These are phyloP conservation scores for Globisporangium cederbergense DNA, from an alignment of 352 stramenopile species.

Conservation along the genomic window DNA sequence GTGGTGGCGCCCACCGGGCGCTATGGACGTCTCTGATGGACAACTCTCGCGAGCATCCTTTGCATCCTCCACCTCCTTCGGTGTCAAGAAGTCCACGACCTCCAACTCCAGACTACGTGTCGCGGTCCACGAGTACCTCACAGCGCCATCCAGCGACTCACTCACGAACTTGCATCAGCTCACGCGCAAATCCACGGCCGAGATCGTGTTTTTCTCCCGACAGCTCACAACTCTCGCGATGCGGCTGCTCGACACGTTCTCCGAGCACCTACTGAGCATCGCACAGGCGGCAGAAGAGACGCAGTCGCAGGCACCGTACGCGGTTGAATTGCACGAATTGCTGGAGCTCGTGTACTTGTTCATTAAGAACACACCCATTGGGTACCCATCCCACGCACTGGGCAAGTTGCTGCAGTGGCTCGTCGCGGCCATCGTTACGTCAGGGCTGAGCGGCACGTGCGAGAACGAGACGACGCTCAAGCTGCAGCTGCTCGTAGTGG, in stretches of 20 bases:
- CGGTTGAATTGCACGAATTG: conserved; percentile 18
- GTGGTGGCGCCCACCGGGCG: conserved; percentile 39
- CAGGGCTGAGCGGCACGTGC: conserved; percentile 35
- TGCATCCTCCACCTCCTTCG: conserved; percentile 20
- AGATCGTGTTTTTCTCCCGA: conserved; percentile 40
- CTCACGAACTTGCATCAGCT: conserved; percentile 40
- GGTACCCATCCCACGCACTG: conserved; percentile 68
- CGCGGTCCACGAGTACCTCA: conserved; percentile 39
- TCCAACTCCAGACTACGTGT: conserved; percentile 28
- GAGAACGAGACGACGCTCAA: conserved; percentile 55
- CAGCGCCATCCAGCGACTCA: conserved; percentile 24
- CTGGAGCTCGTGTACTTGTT: conserved; percentile 66
- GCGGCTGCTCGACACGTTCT: conserved; percentile 55
- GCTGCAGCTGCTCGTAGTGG: conserved; percentile 62
- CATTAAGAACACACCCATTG: conserved; percentile 42
- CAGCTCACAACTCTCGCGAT: conserved; percentile 44
- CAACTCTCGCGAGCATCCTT: conserved; percentile 40
- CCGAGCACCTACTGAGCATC: conserved; percentile 43
- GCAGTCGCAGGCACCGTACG: conserved; percentile 24
- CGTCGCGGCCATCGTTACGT: conserved; percentile 36
- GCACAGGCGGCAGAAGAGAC: conserved; percentile 12
- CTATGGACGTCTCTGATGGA: conserved; percentile 40
- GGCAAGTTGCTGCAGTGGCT: conserved; percentile 72
- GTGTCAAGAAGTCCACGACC: conserved; percentile 13
- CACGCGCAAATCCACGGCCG: conserved; percentile 34